Evolutionary conservation across 345 rosid genomes (phyloP).

Genomic region (Draba incana): DNA sequence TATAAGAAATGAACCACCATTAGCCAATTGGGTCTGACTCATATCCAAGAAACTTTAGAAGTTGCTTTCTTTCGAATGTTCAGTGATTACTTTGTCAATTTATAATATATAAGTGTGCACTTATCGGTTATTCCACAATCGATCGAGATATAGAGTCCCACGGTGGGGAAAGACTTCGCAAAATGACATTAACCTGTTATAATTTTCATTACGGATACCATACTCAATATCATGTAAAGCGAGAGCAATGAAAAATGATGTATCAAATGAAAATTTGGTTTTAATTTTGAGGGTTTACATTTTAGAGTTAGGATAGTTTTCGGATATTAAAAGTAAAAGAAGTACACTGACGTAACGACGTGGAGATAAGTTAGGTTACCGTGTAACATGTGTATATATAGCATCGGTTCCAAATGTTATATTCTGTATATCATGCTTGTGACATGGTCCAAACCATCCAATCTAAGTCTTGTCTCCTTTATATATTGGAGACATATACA

Average conservation of each 20-base stretch:
- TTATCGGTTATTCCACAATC: slow-evolving; percentile 9
- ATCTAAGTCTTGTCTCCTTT: slow-evolving; percentile 35
- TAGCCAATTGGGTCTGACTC: slow-evolving; percentile 42
- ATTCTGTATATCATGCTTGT: slow-evolving; percentile 31
- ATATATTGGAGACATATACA: slow-evolving; percentile 4
- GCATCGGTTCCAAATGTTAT: slow-evolving; percentile 25
- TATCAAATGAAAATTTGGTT: background rate
- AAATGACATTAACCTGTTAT: background rate
- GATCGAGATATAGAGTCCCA: background rate
- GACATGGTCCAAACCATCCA: slow-evolving; percentile 28
- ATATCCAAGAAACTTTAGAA: slow-evolving; percentile 33
- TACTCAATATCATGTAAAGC: slow-evolving; percentile 9
- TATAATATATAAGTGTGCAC: slow-evolving; percentile 21
- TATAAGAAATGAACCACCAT: slow-evolving; percentile 28
- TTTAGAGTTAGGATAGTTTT: background rate
- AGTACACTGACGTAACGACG: slow-evolving; percentile 26
- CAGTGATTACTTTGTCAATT: background rate
- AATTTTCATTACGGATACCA: background rate
- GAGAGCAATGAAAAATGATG: background rate
- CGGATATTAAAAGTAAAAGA: background rate
- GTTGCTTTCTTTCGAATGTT: slow-evolving; percentile 25
- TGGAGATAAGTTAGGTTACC: slow-evolving; percentile 35
- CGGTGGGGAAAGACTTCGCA: background rate
- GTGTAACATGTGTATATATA: slow-evolving; percentile 39
- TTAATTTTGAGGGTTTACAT: background rate